Evolutionary conservation across 139 green algal genomes (phyloP), one percentile per base, ranked within the genome.

Genomic region (Trebouxia sp.): DNA sequence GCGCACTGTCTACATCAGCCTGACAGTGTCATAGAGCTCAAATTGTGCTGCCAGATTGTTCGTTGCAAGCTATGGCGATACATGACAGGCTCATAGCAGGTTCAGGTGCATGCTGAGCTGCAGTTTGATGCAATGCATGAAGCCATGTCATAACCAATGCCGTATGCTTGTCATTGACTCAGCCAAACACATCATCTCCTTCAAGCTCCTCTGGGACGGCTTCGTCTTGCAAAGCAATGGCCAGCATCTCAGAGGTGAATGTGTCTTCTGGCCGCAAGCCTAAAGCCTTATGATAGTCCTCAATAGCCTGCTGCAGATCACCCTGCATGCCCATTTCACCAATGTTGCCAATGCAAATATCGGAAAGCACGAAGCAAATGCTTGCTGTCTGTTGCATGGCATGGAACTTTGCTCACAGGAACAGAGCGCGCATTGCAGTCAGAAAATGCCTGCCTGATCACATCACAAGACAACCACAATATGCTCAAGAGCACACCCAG

Each of bases 211-310:
- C 69, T 77, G 69, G 42, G 9, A 77, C 42, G 17, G 41, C 67
- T n/a, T 77, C 81, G 53, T 96, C 91, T 32, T 85, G 77, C 74
- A 98, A 72, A 17, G 93, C 94, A 35, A 85, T 50, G 0, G 86
- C 82, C 67, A 98, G 89, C 93, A 98, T 94, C 76, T 95, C 90
- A 6, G 84, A 75, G 0, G 90, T 84, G 74, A 98, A 97, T 0
- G 80, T 75, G 80, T 98, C 94, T 38, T 96, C 89, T 9, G 93
- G 90, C 38, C 86, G 78, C 39, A 97, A 75, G 26, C 85, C 89
- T 42, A 98, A 88, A 17, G 92, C 92, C 41, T 93, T 94, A 84
- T 98, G 96, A 77, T 99, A 99, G 58, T 90, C 62, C 72, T 95
- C 88, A 24, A 98, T 92, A 9, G 96, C 95, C 5, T 83, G 72